Base-by-base conservation (phyloP, 805 yeast genomes). In the Ogataea ganodermae region DNA sequence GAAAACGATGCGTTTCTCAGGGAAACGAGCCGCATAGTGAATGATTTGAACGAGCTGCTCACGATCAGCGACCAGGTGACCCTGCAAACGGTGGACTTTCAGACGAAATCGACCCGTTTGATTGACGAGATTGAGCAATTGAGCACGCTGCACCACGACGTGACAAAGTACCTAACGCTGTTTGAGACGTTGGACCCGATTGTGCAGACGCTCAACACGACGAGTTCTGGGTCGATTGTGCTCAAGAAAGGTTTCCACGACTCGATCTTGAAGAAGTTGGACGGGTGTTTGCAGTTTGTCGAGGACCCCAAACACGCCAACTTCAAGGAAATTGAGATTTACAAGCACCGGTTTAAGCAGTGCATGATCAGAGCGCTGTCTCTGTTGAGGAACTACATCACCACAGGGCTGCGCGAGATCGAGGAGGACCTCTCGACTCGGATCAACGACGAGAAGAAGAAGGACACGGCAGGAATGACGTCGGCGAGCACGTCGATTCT, bases 311-410 rank as follows among this genome's bases (percentile, higher is more conserved):
- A 72, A 6, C 82, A 82, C 48, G 51, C 60, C 4, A 50, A 61
- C 8, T 85, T 86, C 59, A 82, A 79, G 59, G 96, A 90, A 45
- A 71, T 79, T 9, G 92, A 83, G 22, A 60, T 80, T 1, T 89
- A 87, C 62, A 76, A 75, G 40, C 79, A 82, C 52, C 77, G 91
- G 49, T 89, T 88, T 68, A 80, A 86, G 51, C 95, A 88, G 57
- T 88, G 96, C 59, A 74, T 89, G 76, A 82, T 91, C 1, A 76
- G 96, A 49, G 84, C 95, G 1, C 73, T 89, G 39, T 81, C 94
- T 0, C 70, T 92, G 49, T 79, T 89, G 13, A 77, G 84, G 52
- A 87, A 84, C 58, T 89, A 83, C 60, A 66, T 87, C 45, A 72
- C 72, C 8, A 64, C 64, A n/a, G 74, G 72, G 27, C 61, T 79